Percentiles rank a stretch among this genome's conserved stretches.
Conservation (phyloP, 2,329 filamentous ascomycete species). For the Sporothrix dimorphospora region DNA sequence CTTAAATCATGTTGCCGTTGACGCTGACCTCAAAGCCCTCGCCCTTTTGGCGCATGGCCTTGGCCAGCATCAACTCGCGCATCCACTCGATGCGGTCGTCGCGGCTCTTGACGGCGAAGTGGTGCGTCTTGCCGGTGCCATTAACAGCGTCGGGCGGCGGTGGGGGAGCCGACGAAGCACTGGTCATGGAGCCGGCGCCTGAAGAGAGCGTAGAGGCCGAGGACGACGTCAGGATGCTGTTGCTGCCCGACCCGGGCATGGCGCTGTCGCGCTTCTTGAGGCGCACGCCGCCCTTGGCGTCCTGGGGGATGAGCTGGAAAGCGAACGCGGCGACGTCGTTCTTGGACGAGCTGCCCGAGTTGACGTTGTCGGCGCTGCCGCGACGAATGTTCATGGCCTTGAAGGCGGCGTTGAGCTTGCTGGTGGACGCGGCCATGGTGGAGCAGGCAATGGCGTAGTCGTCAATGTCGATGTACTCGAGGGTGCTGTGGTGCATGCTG, state of each 20-base stretch:
- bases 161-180: slow-evolving; percentile 32
- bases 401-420: slow-evolving; percentile 85
- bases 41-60: slow-evolving; percentile 81
- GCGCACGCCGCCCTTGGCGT: slow-evolving; percentile 54
- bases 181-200: slow-evolving; percentile 30
- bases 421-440: slow-evolving; percentile 70
- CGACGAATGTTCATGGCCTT: slow-evolving; percentile 72
- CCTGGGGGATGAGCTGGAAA: slow-evolving; percentile 82
- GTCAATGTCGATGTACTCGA: slow-evolving; percentile 84
- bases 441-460: slow-evolving; percentile 88
- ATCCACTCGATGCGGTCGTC: slow-evolving; percentile 98
- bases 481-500: slow-evolving; percentile 55
- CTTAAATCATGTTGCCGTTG: slow-evolving; percentile 74
- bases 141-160: slow-evolving; percentile 53
- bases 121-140: slow-evolving; percentile 79
- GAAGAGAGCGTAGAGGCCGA: slow-evolving; percentile 31
- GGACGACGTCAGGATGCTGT: background rate
- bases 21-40: slow-evolving; percentile 82
- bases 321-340: slow-evolving; percentile 70
- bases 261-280: slow-evolving; percentile 59
- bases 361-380: slow-evolving; percentile 53
- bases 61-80: slow-evolving; percentile 88
- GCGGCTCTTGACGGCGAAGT: slow-evolving; percentile 85
- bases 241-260: slow-evolving; percentile 34
- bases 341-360: slow-evolving; percentile 34